These are phyloP conservation scores for Candida ficus DNA, from an alignment of 805 yeast species.

Conservation along the genomic window DNA sequence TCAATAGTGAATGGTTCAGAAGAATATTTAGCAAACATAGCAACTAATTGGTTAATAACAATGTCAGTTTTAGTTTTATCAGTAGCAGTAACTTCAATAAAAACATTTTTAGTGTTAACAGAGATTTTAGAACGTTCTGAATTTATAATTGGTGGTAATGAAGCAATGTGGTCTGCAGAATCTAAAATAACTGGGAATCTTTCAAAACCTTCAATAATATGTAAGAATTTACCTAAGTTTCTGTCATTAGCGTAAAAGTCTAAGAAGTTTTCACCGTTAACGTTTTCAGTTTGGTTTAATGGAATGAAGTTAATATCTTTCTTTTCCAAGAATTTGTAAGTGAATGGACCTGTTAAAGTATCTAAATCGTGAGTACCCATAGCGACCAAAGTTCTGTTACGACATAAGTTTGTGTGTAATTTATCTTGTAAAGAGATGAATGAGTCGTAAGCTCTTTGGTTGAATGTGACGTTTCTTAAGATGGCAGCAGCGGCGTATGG, in stretches of 20 bases:
- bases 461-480: constrained; percentile 76
- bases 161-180: constrained; percentile 68
- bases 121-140: constrained; percentile 87
- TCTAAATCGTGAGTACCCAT: constrained; percentile 97
- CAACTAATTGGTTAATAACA: constrained; percentile 86
- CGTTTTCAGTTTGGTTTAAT: constrained; percentile 60
- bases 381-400: constrained; percentile 96
- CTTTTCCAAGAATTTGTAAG: constrained; percentile 82
- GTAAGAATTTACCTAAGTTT: constrained; percentile 83
- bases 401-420: constrained; percentile 89
- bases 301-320: constrained; percentile 71
- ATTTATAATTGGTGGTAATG: constrained; percentile 96
- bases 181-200: constrained; percentile 90
- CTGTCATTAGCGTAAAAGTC: constrained; percentile 89
- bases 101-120: constrained; percentile 77
- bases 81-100: constrained; percentile 92
- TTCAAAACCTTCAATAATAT: constrained; percentile 81
- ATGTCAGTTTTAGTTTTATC: constrained; percentile 92
- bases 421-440: constrained; percentile 96
- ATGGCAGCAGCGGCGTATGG: constrained; percentile 96
- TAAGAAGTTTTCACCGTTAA: constrained; percentile 76
- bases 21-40: constrained; percentile 93
- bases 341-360: constrained; percentile 73
- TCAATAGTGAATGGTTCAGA: constrained; percentile 78
- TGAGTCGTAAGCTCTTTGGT: constrained; percentile 83